Evolutionary conservation across 2,329 filamentous ascomycete genomes (phyloP), one percentile per base, ranked within the genome.

Genomic region (Arthrobotrys musiformis): DNA sequence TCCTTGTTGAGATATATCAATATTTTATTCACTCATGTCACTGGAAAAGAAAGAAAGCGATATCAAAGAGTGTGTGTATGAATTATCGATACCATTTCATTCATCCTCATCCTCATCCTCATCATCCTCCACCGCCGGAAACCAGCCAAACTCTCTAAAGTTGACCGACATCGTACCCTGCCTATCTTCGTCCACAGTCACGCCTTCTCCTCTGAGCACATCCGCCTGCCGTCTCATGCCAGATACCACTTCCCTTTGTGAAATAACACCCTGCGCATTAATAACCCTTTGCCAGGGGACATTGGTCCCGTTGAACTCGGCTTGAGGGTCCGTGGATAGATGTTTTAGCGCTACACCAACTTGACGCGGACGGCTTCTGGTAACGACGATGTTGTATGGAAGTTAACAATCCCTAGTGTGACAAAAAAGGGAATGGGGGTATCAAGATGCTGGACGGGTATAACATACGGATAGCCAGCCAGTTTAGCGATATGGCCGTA

Each of bases 211-310:
- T n/a, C 81, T 79, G 8, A 85, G 73, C 4, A 78, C 82, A 22
- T 79, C 79, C 2, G 84, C 84, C 78, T 85, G 84, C 24, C 81
- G 80, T 62, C 79, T 79, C 30, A 83, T 81, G 44, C 82, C 82
- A 15, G 81, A 82, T 4, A 82, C 81, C 30, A 83, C 79, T 33
- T 81, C 79, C 72, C 94, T 89, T 6, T 92, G 92, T 50, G 93
- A 97, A 80, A 98, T 96, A 74, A 89, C 72, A 86, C 22, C 94
- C 94, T 84, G 92, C 13, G 92, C 86, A 83, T 94, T 97, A 82
- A 98, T 91, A 75, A 98, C 92, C 72, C 95, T 87, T 85, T 98
- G 94, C 94, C 94, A 98, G 0, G 94, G 94, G 2, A 98, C 94
- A 79, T 91, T 97, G 24, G 85, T 86, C 74, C 88, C 86, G 83